These are phyloP conservation scores for Pinus taeda DNA, from an alignment of 75 land plant genomes.

Conservation along the genomic window DNA sequence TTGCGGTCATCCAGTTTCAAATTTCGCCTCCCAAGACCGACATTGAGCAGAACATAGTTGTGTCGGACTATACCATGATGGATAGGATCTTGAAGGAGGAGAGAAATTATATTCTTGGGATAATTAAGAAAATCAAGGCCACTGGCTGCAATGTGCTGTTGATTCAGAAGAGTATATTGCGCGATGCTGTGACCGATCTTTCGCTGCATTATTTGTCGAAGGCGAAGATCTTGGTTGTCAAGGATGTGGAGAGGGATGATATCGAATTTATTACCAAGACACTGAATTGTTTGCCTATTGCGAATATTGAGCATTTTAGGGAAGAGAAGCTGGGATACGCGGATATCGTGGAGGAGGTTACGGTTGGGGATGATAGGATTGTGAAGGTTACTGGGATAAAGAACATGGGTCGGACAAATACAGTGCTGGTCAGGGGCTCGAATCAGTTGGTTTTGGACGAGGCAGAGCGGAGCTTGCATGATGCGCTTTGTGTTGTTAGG, in stretches of 20 bases:
- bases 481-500: constrained; percentile 92
- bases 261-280: constrained; percentile 97
- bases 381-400: constrained; percentile 84
- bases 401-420: constrained; percentile 88
- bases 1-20: constrained; percentile 94
- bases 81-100: constrained; percentile 95
- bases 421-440: constrained; percentile 85
- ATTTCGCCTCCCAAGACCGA: constrained; percentile 98
- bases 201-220: constrained; percentile 92
- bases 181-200: constrained; percentile 95
- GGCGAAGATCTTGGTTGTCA: constrained; percentile 91
- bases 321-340: constrained; percentile 92
- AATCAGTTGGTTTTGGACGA: constrained; percentile 90
- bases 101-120: constrained; percentile 86
- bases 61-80: constrained; percentile 95
- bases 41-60: constrained; percentile 94
- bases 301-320: constrained; percentile 94
- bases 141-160: constrained; percentile 95
- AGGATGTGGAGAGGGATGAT: constrained; percentile 97
- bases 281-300: constrained; percentile 86
- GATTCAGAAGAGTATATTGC: constrained; percentile 91
- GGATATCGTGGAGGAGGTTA: constrained; percentile 86
- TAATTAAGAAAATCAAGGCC: constrained; percentile 91
- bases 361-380: constrained; percentile 73
- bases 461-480: constrained; percentile 95